Base-by-base conservation (phyloP, 2,329 filamentous ascomycete genomes). In the Blastomyces percursus region DNA sequence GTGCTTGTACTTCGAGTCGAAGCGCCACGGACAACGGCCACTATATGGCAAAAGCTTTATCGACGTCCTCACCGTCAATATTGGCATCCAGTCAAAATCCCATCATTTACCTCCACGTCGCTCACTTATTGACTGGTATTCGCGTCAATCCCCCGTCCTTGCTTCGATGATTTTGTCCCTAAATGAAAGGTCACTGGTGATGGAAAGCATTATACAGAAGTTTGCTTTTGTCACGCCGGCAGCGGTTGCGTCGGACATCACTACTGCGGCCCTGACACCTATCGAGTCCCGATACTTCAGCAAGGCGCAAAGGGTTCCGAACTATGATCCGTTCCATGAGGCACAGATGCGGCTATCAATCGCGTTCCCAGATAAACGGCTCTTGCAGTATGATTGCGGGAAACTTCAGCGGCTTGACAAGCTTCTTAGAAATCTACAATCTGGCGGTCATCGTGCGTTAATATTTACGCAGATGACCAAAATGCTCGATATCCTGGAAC, bases 401-500 rank as follows among this genome's bases (percentile, higher is more conserved):
- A 99, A 99, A 75, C 83, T 99, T 3, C 94, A 99, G 71, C 86
- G 88, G 21, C 82, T 99, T 19, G 94, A 95, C 70, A 87, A 87
- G 64, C 82, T 99, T 1, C 82, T 99, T 16, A 88, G 94, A 11
- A 87, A 89, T 65, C 82, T 99, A 8, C 92, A 97, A 76, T 85
- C 89, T 2, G 91, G 91, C 48, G 91, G 92, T 1, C 94, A 97
- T 71, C 90, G 95, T 8, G 94, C 91, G 11, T 81, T 99, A 59
- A 99, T 99, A 73, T 99, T 99, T 75, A 97, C 95, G 0, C 94
- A 99, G 72, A 99, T 99, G 94, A 97, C 94, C 56, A 96, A 96
- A 74, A 94, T 97, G 55, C 82, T 99, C 21, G 93, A 99, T 73
- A 96, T 99, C 62, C 82, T 99, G 2, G 94, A 99, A 74, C 91